Base-by-base conservation (phyloP, 2,329 filamentous ascomycete species). In the Xylaria sp. region DNA sequence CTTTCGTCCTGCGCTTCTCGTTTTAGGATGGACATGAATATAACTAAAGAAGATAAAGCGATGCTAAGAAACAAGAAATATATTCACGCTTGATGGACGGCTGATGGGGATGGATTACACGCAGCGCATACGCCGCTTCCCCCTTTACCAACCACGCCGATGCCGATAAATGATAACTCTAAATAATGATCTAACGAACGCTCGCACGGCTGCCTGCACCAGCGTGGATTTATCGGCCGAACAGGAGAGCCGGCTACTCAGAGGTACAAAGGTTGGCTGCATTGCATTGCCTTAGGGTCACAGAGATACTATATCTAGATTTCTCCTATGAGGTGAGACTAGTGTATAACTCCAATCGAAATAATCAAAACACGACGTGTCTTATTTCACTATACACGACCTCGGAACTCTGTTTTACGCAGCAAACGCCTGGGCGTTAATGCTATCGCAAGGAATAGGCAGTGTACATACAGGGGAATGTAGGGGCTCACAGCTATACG, bases 11-110 rank as follows among this genome's bases (percentile, higher is more conserved):
- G 74, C 75, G 36, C 48, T 76, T 12, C 58, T 76, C 15, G 71
- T 76, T 18, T 58, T 76, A n/a, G 75, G 75, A 34, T 76, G 75
- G 75, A 60, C 69, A 12, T 75, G 56, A 66, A 13, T 15, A 60
- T n/a, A n/a, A n/a, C n/a, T n/a, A 45, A 43, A 10, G 15, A 30
- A 12, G 20, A 28, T 18, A 46, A 25, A 28, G 36, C 12, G 13
- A 39, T 46, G n/a, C 15, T 7, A 20, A 20, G 23, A 25, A 43
- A 28, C 6, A 2, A 1, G 32, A 5, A 15, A 23, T 25, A 20
- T 4, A n/a, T 20, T 8, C n/a, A 55, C 23, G 34, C 20, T 41
- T 48, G 28, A 57, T 45, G 41, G 41, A 32, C 18, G 50, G 18
- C 32, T 15, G 8, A 46, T 39, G 15, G 10, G 39, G 13, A 32